Base-by-base conservation (phyloP, 768 basidiomycete genomes). In the Suillus tomentosus region DNA sequence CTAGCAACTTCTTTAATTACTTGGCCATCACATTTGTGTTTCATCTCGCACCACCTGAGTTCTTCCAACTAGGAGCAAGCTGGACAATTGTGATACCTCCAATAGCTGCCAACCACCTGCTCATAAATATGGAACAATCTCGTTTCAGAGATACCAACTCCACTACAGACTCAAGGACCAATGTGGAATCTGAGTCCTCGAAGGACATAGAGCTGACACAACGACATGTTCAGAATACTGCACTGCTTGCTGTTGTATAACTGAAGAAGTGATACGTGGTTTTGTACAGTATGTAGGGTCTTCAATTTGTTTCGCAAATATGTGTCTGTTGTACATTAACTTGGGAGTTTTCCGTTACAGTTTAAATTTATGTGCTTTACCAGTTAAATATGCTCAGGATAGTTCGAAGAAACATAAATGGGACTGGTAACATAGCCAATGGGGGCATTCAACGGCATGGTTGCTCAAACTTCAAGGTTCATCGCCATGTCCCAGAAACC, bases 401-500 rank as follows among this genome's bases (percentile, higher is more conserved):
- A 3, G 51, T 19, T 53, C 31, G 17, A 53, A 19, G 9, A 5
- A 34, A 34, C 10, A 11, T 53, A 10, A 17, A 19, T 53, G 31
- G 2, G 24, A 27, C 50, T 50, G 13, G 31, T 9, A 4, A 53
- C 51, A 34, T 34, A 5, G 10, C 31, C 11, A 19, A 10, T 31
- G 17, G 9, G 17, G n/a, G 11, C 6, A 1, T 37, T 54, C 31
- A 36, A 42, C 17, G 5, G 17, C 9, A 8, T 27, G 39, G 15
- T 57, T 40, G 34, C 15, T 27, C 56, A 58, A 57, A 24, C 4
- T 70, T 65, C 68, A 88, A 58, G 56, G 1, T 69, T 65, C 68
- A 88, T 71, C 5, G 85, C 85, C 80, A 86, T 86, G 54, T 96
- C 91, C 95, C 95, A 98, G 73, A 96, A 96, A 0, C 82, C 85